A percentile compares a stretch with the other conserved stretches of the same genome.
Conservation (phyloP, 495 filamentous ascomycete genomes). For the Acidiella bohemica region DNA sequence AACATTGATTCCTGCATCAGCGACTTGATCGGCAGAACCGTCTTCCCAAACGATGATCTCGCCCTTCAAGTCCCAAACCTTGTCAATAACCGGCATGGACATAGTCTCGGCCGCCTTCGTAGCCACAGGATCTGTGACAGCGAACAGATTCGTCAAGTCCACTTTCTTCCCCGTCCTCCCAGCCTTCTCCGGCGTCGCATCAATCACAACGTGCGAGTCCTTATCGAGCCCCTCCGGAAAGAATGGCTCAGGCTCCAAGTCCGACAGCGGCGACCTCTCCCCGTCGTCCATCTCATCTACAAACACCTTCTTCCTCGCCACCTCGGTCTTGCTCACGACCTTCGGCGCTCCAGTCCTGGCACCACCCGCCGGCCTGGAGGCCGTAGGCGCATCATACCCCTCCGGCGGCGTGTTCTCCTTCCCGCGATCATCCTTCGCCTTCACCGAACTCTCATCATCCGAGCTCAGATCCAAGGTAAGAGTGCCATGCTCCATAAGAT, state of each 20-base stretch:
- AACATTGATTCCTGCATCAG: neutral
- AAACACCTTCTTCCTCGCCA: conserved; percentile 8
- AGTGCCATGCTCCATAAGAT: conserved; percentile 81
- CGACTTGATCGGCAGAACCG: neutral
- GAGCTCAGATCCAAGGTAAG: conserved; percentile 67
- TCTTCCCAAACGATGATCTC: conserved; percentile 16
- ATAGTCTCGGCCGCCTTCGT: neutral
- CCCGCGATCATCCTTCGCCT: conserved; percentile 48
- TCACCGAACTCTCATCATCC: conserved; percentile 36
- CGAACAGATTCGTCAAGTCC: conserved; percentile 4
- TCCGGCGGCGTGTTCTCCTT: conserved; percentile 86
- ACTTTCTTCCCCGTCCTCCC: neutral
- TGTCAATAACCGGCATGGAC: conserved; percentile 1
- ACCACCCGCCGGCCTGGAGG: conserved; percentile 1
- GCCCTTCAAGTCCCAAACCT: conserved; percentile 8
- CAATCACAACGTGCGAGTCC: conserved; percentile 13
- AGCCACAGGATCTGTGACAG: neutral
- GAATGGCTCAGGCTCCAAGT: conserved; percentile 19
- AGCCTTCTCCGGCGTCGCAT: conserved; percentile 6
- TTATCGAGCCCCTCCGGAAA: conserved; percentile 16
- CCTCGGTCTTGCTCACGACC: conserved; percentile 6
- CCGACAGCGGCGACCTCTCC: conserved; percentile 13
- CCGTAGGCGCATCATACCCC: conserved; percentile 23
- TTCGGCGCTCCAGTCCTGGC: neutral
- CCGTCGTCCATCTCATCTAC: conserved; percentile 17